Base-by-base conservation (phyloP, 495 filamentous ascomycete genomes). In the Cladorrhinum samala region DNA sequence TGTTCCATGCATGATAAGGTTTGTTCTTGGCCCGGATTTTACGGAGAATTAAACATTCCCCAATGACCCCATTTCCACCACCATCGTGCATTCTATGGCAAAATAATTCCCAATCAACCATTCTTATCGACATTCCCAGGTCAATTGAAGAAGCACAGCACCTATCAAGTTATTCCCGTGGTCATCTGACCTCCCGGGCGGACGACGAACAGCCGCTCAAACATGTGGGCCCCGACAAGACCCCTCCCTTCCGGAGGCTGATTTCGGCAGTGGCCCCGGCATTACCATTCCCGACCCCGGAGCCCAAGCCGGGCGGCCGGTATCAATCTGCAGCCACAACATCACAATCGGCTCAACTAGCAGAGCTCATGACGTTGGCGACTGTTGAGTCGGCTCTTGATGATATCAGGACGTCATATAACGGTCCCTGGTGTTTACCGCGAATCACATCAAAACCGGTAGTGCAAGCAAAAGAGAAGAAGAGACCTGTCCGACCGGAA, bases 81-180 rank as follows among this genome's bases (percentile, higher is more conserved):
- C 21, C 43, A 6, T 70, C 70, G 24, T 68, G 61, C 23, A 60
- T 77, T 37, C 59, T 77, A 19, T 77, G 67, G 60, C 63, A 70
- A 38, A 75, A 66, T 48, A 52, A 59, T 3, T 56, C 55, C 55
- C 59, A 61, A 49, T 62, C 68, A 27, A 56, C 63, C 27, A 49
- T 75, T 38, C 41, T 77, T 9, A 59, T 77, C 49, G 75, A 77
- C 52, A 59, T 77, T 27, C 72, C 73, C 19, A 56, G 69, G 18
- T 75, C 75, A 33, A 61, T 77, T 25, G 73, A 77, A 53, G 72
- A 77, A 47, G 63, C 69, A 13, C 75, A 77, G 40, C 55, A 66
- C 6, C 66, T 63, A n/a, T 67, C 69, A 24, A 14, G 30, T 47
- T 17, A 47, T 1, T 14, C 16, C 9, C 11, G 27, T 6, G 27